phyloP scores from a whole-genome alignment of 345 rosid genomes.

The Citropsis articulata region DNA sequence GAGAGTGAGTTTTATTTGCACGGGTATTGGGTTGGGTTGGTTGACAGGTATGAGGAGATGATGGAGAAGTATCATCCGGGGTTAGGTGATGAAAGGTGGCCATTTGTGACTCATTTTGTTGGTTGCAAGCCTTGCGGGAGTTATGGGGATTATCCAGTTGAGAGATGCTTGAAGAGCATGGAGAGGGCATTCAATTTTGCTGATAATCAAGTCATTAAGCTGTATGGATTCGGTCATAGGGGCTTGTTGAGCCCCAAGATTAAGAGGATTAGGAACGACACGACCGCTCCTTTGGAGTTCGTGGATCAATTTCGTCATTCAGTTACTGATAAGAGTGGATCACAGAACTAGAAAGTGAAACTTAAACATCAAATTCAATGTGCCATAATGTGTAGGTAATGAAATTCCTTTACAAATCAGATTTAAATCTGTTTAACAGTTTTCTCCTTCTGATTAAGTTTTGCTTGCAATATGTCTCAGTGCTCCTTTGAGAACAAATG shows the following conservation, averaged over 20 bases:
- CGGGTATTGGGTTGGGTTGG: slow-evolving; percentile 92
- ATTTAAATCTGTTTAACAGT: slow-evolving; percentile 22
- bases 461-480: slow-evolving; percentile 20
- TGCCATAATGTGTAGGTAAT: slow-evolving; percentile 45
- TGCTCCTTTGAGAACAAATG: slow-evolving; percentile 25
- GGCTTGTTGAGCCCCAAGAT: slow-evolving; percentile 94
- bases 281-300: slow-evolving; percentile 57
- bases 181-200: slow-evolving; percentile 95
- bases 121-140: slow-evolving; percentile 98
- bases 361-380: slow-evolving; percentile 17
- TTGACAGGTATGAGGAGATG: slow-evolving; percentile 93
- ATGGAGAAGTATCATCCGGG: slow-evolving; percentile 93
- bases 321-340: slow-evolving; percentile 24
- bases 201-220: slow-evolving; percentile 85
- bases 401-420: slow-evolving; percentile 30
- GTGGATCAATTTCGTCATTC: slow-evolving; percentile 73
- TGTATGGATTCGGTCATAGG: slow-evolving; percentile 86
- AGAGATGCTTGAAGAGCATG: slow-evolving; percentile 83
- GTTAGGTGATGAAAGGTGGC: slow-evolving; percentile 96
- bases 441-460: slow-evolving; percentile 24
- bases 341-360: slow-evolving; percentile 33
- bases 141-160: slow-evolving; percentile 93
- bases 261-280: slow-evolving; percentile 84
- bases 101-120: slow-evolving; percentile 88
- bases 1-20: slow-evolving; percentile 94